phyloP scores from a whole-genome alignment of 2,329 filamentous ascomycete species.

The Aspergillus awamori region DNA sequence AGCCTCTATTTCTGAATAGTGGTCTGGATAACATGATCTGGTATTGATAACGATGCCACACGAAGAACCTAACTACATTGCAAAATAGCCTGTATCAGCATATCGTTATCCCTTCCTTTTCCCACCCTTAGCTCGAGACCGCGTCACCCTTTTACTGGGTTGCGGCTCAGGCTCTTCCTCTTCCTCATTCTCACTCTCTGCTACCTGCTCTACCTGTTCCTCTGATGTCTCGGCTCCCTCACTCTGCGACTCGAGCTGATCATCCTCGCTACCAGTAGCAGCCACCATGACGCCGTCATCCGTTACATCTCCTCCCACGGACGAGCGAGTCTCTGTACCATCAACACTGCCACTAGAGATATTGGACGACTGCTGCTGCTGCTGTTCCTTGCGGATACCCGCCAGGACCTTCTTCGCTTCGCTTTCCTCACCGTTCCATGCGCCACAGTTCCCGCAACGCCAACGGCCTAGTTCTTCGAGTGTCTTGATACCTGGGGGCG shows the following conservation, averaged over 20 bases:
- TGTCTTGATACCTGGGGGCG: conserved; percentile 78
- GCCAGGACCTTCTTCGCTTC: conserved; percentile 73
- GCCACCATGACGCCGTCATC: conserved; percentile 34
- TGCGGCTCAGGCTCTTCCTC: conserved; percentile 12
- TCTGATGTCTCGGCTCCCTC: conserved; percentile 26
- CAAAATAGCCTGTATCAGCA: neutral
- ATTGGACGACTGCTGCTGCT: conserved; percentile 17
- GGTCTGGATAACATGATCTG: neutral
- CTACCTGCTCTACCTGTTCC: neutral
- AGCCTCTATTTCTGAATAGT: too few relatives aligned
- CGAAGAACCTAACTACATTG: neutral
- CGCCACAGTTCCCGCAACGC: conserved; percentile 84
- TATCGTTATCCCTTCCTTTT: conserved; percentile 27
- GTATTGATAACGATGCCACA: neutral
- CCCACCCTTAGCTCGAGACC: conserved; percentile 27
- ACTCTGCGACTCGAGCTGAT: conserved; percentile 25
- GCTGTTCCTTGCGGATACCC: conserved; percentile 57
- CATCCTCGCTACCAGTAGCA: conserved; percentile 28
- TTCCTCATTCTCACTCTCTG: conserved; percentile 17
- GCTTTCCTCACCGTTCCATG: conserved; percentile 78
- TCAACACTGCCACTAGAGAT: conserved; percentile 22
- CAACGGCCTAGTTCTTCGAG: conserved; percentile 81
- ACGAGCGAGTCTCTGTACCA: conserved; percentile 20
- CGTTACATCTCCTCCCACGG: conserved; percentile 24
- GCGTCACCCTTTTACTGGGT: conserved; percentile 25